These are phyloP conservation scores for Neurospora cerealis DNA, from an alignment of 495 filamentous ascomycete genomes.

Conservation along the genomic window DNA sequence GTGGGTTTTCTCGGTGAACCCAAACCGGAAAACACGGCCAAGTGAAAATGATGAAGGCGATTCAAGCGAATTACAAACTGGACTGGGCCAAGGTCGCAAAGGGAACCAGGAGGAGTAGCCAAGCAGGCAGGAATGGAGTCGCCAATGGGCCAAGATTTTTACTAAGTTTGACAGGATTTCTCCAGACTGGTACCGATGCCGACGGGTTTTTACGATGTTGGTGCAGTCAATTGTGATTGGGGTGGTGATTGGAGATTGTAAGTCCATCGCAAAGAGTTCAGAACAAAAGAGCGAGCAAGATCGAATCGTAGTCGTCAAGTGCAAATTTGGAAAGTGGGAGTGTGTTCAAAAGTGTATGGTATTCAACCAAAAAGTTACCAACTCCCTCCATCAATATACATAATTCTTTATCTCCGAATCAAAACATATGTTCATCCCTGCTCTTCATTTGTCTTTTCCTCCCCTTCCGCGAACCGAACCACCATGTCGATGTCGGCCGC, in stretches of 20 bases:
- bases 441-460: background rate
- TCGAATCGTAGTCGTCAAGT: no score
- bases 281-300: background rate
- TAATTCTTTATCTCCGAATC: background rate
- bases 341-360: background rate
- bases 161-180: background rate
- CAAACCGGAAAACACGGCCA: background rate
- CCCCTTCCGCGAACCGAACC: background rate
- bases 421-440: background rate
- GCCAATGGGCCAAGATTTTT: background rate
- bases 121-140: background rate
- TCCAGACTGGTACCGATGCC: background rate
- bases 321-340: background rate
- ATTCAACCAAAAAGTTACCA: background rate
- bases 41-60: background rate
- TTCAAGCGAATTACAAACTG: background rate
- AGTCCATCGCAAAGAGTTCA: background rate
- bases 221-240: background rate
- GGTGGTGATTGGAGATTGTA: background rate
- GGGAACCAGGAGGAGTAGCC: background rate
- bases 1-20: background rate
- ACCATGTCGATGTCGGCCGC: background rate
- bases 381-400: background rate
- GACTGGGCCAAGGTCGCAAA: background rate
- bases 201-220: background rate